phyloP scores from a whole-genome alignment of 129 eudicot genomes.

The Flaveria robusta region DNA sequence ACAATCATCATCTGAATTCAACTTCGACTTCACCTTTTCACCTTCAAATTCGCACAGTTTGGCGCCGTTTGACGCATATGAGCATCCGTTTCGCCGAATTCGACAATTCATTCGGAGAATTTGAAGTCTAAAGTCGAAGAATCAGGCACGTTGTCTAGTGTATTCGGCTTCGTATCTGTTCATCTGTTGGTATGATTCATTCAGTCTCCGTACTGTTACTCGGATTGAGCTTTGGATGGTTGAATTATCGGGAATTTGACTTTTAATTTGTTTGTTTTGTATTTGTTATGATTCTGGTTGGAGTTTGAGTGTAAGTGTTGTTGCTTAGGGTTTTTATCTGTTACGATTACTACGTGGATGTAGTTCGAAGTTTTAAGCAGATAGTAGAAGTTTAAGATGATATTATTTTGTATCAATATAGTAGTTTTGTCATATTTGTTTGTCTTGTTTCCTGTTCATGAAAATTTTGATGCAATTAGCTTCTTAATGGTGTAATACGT shows the following conservation, averaged over 20 bases:
- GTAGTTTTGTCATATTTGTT: background rate
- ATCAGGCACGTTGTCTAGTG: background rate
- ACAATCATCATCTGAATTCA: slow-evolving; percentile 21
- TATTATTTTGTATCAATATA: background rate
- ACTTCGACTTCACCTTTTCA: slow-evolving; percentile 12
- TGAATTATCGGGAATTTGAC: slow-evolving; percentile 19
- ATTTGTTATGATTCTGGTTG: slow-evolving; percentile 1
- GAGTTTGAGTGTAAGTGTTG: background rate
- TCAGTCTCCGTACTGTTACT: slow-evolving; percentile 3
- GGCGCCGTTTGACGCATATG: slow-evolving; percentile 24
- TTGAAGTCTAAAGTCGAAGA: slow-evolving; percentile 20
- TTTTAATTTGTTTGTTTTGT: background rate
- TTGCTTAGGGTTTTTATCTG: slow-evolving; percentile 25
- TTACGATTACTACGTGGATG: slow-evolving; percentile 6
- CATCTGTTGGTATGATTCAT: slow-evolving; percentile 17
- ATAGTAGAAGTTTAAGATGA: background rate
- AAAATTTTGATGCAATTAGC: background rate
- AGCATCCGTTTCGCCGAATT: slow-evolving; percentile 11
- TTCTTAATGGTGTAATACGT: no score
- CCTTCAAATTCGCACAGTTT: slow-evolving; percentile 28
- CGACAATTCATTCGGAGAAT: slow-evolving; percentile 15
- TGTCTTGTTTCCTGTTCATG: background rate
- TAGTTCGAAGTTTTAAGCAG: background rate
- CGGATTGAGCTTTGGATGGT: slow-evolving; percentile 20
- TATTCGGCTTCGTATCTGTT: background rate